Evolutionary conservation across 2,329 filamentous ascomycete species (phyloP).

Genomic region (Exophiala calicioides): DNA sequence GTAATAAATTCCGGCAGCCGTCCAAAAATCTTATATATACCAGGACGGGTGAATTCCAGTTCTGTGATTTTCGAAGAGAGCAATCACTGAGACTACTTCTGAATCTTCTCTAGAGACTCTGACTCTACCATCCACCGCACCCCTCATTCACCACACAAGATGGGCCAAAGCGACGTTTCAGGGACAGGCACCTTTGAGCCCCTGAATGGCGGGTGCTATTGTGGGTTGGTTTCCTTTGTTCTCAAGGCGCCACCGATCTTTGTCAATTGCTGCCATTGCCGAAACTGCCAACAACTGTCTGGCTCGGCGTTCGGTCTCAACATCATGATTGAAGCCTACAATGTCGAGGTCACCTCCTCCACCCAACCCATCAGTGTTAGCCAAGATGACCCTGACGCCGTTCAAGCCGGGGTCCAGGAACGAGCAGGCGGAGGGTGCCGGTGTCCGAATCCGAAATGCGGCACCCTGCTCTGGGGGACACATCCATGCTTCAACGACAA

Average conservation of each 20-base stretch:
- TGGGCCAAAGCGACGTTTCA: neutral
- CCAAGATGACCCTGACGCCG: neutral
- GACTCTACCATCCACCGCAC: too few species aligned
- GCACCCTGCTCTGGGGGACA: constrained; percentile 3
- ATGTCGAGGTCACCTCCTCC: constrained; percentile 11
- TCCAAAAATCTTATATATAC: too few species aligned
- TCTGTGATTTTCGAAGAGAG: too few species aligned
- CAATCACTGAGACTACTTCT: too few species aligned
- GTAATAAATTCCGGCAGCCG: too few species aligned
- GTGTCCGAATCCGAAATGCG: constrained; percentile 4
- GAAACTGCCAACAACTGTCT: constrained; percentile 11
- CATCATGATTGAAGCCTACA: constrained; percentile 13
- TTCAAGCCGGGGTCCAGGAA: neutral
- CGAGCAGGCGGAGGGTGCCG: neutral
- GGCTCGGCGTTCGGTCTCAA: constrained; percentile 12
- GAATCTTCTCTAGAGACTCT: too few species aligned
- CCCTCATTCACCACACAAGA: too few species aligned
- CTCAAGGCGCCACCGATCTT: constrained; percentile 15
- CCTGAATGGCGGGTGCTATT: constrained; percentile 13
- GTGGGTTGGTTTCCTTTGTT: constrained; percentile 9
- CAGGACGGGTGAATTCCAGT: too few species aligned
- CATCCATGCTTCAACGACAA: constrained; percentile 29
- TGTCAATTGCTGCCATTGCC: constrained; percentile 22
- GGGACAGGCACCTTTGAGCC: neutral
- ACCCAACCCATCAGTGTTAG: constrained; percentile 4